Evolutionary conservation across 2,329 filamentous ascomycete species (phyloP), one percentile per base, ranked within the genome.

Genomic region (Diaporthe vexans): DNA sequence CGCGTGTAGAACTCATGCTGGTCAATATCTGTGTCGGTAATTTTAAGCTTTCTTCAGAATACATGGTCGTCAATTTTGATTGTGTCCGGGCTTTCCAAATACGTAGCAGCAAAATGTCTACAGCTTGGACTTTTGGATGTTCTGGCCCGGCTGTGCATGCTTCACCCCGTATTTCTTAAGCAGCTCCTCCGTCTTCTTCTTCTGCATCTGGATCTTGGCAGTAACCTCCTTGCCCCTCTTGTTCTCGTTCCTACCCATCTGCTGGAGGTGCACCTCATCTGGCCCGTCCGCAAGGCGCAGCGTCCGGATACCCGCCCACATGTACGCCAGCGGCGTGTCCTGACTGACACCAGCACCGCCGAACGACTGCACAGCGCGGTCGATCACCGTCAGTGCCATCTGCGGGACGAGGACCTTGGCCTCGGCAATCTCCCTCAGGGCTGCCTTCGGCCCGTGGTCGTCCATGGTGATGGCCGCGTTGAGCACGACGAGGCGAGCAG

Each of bases 401-500:
- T 91, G 89, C 0, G 97, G 97, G 11, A 97, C 93, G 24, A 98
- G 90, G 0, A 98, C 93, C 88, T 99, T 99, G 77, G 97, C 96
- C 85, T 98, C 91, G 35, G 95, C 96, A 78, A 99, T 99, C 84
- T 98, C 95, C 83, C 93, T 95, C 76, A 98, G 90, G 0, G 96
- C 95, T 77, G 92, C 91, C 87, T 98, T 98, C 79, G 97, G 94
- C 78, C 96, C 93, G 26, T 92, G 90, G 78, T 94, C 90, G 85
- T 99, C 97, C 86, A 99, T 98, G 86, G 94, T 95, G 84, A 97
- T 93, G 75, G 97, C 97, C 1, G 97, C 97, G 84, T 98, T 98
- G 77, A 98, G 91, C 10, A 98, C 97, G 54, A 97, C 85, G 15
- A 99, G 90, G 48, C 97, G 94, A 0, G 96, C 94, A 0, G 95